phyloP scores from a whole-genome alignment of 2,329 filamentous ascomycete species.

The Tolypocladium pustulatum region DNA sequence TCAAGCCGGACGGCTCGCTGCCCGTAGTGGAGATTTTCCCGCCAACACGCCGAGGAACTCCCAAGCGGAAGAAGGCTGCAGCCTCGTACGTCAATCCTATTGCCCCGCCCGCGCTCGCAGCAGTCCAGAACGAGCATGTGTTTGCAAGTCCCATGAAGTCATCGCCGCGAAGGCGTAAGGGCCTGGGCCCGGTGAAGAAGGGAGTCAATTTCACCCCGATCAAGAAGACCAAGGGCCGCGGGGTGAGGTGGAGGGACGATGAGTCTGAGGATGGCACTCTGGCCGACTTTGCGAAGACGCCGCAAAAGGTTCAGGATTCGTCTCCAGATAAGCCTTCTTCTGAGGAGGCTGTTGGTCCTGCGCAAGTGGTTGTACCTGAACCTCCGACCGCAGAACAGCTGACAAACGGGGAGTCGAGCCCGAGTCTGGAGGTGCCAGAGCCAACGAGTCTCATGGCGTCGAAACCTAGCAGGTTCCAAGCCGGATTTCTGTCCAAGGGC shows the following conservation, averaged over 20 bases:
- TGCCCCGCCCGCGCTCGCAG: slow-evolving; percentile 30
- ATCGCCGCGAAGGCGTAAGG: slow-evolving; percentile 73
- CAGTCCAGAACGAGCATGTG: slow-evolving; percentile 18
- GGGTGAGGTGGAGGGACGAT: slow-evolving; percentile 89
- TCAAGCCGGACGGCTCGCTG: slow-evolving; percentile 73
- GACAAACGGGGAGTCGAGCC: slow-evolving; percentile 39
- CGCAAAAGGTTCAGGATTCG: slow-evolving; percentile 49
- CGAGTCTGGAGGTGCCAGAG: slow-evolving; percentile 47
- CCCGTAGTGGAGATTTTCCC: slow-evolving; percentile 56
- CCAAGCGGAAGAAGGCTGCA: slow-evolving; percentile 56
- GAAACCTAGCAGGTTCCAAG: slow-evolving; percentile 72
- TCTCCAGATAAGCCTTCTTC: not conserved
- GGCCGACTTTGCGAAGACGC: slow-evolving; percentile 87
- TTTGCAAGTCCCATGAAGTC: slow-evolving; percentile 50
- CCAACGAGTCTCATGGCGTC: slow-evolving; percentile 16
- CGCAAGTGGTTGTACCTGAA: slow-evolving; percentile 3
- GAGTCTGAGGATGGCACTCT: slow-evolving; percentile 71
- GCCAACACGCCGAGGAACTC: slow-evolving; percentile 62
- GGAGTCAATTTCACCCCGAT: slow-evolving; percentile 72
- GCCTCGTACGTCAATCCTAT: slow-evolving; percentile 31
- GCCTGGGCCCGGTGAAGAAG: slow-evolving; percentile 49
- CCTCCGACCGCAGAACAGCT: slow-evolving; percentile 11
- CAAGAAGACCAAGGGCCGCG: slow-evolving; percentile 66
- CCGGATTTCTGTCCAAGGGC: slow-evolving; percentile 67
- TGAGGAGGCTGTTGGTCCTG: not conserved